phyloP scores from a whole-genome alignment of 108 stramenopile species.

The Aureococcus anophagefferens region DNA sequence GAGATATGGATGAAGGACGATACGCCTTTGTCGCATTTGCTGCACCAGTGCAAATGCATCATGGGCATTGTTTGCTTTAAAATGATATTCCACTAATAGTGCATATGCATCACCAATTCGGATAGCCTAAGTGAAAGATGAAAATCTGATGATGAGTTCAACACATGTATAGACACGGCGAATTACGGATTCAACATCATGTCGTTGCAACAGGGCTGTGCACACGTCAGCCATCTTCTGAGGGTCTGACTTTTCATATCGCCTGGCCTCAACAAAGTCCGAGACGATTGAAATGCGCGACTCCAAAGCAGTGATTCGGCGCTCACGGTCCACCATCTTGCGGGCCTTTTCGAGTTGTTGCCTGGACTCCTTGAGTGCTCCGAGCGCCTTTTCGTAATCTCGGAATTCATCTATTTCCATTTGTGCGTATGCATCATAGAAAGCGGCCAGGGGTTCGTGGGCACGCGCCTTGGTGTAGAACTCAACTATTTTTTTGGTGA shows the following conservation, averaged over 20 bases:
- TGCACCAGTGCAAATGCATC: slow-evolving; percentile 21
- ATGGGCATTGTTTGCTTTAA: slow-evolving; percentile 13
- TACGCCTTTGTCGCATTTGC: slow-evolving; percentile 32
- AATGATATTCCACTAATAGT: slow-evolving; percentile 44
- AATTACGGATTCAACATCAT: slow-evolving; percentile 7
- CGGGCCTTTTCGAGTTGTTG: slow-evolving; percentile 34
- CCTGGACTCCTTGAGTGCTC: slow-evolving; percentile 49
- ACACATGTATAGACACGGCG: neutral
- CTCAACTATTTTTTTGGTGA: slow-evolving; percentile 52
- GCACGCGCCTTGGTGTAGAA: slow-evolving; percentile 63
- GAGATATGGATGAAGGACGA: slow-evolving; percentile 31
- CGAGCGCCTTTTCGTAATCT: slow-evolving; percentile 53
- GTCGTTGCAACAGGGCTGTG: slow-evolving; percentile 2
- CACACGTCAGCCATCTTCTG: slow-evolving; percentile 9
- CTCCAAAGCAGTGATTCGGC: neutral
- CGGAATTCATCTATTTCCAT: slow-evolving; percentile 56
- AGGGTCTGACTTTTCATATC: slow-evolving; percentile 9
- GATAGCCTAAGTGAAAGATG: slow-evolving; percentile 33
- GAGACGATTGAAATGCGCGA: slow-evolving; percentile 7
- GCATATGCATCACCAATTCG: slow-evolving; percentile 54
- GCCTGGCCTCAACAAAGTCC: slow-evolving; percentile 24
- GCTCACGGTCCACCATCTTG: neutral
- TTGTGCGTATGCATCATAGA: slow-evolving; percentile 55
- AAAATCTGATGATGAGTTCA: slow-evolving; percentile 23
- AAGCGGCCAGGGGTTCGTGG: slow-evolving; percentile 42